phyloP scores from a whole-genome alignment of 352 stramenopile species.

The Phytophthora crassamura region DNA sequence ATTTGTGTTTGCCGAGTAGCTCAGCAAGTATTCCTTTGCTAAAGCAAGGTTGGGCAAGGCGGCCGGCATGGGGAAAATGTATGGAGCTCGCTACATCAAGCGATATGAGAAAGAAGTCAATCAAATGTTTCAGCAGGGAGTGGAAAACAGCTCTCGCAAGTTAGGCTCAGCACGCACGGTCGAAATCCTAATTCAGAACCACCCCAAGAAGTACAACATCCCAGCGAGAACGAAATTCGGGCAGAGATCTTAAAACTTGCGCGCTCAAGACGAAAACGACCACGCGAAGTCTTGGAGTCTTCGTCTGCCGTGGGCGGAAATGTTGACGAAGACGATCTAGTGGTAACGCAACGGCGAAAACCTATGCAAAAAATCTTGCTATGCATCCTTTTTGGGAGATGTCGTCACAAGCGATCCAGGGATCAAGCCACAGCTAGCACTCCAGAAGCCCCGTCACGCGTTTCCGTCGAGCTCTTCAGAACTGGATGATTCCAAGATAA shows the following conservation, averaged over 20 bases:
- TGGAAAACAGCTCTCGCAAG: conserved; percentile 7
- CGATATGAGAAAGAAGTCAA: conserved; percentile 11
- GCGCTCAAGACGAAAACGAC: conserved; percentile 2
- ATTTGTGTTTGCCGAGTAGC: neutral
- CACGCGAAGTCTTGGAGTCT: conserved; percentile 1
- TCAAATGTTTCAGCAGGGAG: conserved; percentile 1
- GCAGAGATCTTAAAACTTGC: conserved; percentile 17
- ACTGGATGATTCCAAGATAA: neutral
- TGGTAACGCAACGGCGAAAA: neutral
- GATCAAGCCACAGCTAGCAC: conserved; percentile 1
- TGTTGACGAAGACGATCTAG: neutral
- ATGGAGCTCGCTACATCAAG: conserved; percentile 8
- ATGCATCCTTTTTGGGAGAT: conserved; percentile 13
- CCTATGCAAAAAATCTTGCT: conserved; percentile 9
- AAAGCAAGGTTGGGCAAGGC: conserved; percentile 8
- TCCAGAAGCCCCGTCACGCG: neutral
- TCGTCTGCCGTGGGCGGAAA: neutral
- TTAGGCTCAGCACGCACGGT: conserved; percentile 16
- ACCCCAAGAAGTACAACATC: conserved; percentile 13
- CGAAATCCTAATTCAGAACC: conserved; percentile 1
- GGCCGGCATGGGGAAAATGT: conserved; percentile 10
- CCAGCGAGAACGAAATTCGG: conserved; percentile 19
- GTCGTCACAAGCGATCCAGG: neutral
- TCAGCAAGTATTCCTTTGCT: neutral
- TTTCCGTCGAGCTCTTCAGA: conserved; percentile 5